phyloP scores from a whole-genome alignment of 495 filamentous ascomycete species.

The Emericellopsis terricola region DNA sequence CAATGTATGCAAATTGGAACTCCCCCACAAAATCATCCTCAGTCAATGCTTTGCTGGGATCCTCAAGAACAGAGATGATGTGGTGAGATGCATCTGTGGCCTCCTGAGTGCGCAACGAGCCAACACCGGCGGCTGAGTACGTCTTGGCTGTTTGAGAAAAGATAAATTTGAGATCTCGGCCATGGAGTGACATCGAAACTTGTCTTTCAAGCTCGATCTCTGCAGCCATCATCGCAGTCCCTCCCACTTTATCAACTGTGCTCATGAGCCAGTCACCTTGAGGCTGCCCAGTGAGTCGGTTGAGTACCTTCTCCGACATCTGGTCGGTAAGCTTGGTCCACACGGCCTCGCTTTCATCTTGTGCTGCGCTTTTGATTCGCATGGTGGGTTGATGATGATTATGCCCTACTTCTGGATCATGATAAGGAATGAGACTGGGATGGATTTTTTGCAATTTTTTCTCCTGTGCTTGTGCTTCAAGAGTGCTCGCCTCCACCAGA shows the following conservation, averaged over 20 bases:
- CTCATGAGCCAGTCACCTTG: slow-evolving; percentile 32
- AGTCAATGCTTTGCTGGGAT: neutral
- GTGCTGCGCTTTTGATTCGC: too few relatives aligned
- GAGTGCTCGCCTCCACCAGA: slow-evolving; percentile 17
- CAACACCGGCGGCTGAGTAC: slow-evolving; percentile 50
- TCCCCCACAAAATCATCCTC: slow-evolving; percentile 56
- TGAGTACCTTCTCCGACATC: slow-evolving; percentile 27
- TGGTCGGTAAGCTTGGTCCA: slow-evolving; percentile 29
- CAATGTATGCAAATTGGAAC: slow-evolving; percentile 69
- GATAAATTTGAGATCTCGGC: slow-evolving; percentile 27
- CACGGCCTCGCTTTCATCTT: slow-evolving; percentile 4
- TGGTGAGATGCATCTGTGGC: slow-evolving; percentile 16
- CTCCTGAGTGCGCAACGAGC: slow-evolving; percentile 16
- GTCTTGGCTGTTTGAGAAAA: slow-evolving; percentile 37
- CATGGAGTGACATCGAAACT: slow-evolving; percentile 1
- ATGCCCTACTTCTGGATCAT: slow-evolving; percentile 7
- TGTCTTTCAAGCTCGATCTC: slow-evolving; percentile 11
- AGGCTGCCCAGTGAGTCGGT: slow-evolving; percentile 25
- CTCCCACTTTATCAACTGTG: slow-evolving; percentile 19
- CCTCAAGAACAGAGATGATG: slow-evolving; percentile 10
- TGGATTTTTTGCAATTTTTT: slow-evolving; percentile 16
- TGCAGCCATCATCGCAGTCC: slow-evolving; percentile 10
- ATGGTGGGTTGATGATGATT: too few relatives aligned
- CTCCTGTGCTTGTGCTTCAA: slow-evolving; percentile 15
- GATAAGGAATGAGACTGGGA: slow-evolving; percentile 19